phyloP scores from a whole-genome alignment of 83 land plant genomes.

The Diphasiastrum complanatum region DNA sequence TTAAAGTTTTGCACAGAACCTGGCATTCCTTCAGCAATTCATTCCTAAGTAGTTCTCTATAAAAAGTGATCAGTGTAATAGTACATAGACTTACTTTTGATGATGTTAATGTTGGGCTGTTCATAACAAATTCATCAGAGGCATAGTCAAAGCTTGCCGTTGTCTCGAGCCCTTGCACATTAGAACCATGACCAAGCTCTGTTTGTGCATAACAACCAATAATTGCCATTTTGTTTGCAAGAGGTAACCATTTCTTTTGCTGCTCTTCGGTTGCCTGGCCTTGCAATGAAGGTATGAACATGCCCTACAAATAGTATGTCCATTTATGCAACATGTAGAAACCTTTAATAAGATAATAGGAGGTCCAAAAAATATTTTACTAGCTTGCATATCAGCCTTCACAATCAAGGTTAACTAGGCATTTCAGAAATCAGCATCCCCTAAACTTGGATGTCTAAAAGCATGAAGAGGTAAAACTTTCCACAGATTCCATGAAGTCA shows the following conservation, averaged over 20 bases:
- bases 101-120: conserved; percentile 25
- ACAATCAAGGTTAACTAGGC: too few species aligned
- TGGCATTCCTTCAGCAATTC: background rate
- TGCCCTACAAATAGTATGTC: conserved; percentile 12
- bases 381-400: too few species aligned
- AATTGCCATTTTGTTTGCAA: conserved; percentile 20
- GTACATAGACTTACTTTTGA: conserved; percentile 15
- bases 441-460: too few species aligned
- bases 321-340: background rate
- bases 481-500: too few species aligned
- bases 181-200: conserved; percentile 32
- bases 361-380: too few species aligned
- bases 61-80: background rate
- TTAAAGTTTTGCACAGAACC: background rate
- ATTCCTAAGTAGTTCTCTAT: background rate
- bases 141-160: conserved; percentile 25
- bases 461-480: too few species aligned
- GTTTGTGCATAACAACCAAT: conserved; percentile 33
- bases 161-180: conserved; percentile 32
- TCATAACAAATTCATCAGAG: conserved; percentile 23
- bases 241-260: conserved; percentile 26
- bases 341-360: background rate
- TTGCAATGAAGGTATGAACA: conserved; percentile 27
- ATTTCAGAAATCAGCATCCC: too few species aligned
- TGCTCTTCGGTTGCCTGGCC: conserved; percentile 32